A percentile compares a stretch with the other conserved stretches of the same genome.
phyloP scores from a whole-genome alignment of 805 yeast species.

The Metschnikowia picachoensis region DNA sequence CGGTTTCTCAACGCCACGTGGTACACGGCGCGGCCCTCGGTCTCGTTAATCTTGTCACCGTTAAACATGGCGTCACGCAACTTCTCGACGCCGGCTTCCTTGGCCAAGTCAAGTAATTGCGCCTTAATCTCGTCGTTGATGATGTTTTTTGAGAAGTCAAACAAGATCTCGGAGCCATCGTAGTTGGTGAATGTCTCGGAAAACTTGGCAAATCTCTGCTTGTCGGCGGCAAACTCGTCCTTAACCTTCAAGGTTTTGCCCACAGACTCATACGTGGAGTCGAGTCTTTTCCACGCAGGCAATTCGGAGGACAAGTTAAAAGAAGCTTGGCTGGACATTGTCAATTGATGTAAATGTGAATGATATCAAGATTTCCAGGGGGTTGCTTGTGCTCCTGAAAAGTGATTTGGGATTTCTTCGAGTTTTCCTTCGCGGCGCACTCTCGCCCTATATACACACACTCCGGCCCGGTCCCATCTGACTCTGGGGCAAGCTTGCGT shows the following conservation, averaged over 20 bases:
- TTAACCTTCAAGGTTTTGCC: constrained; percentile 72
- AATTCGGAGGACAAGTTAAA: constrained; percentile 67
- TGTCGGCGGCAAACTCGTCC: constrained; percentile 73
- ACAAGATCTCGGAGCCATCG: constrained; percentile 85
- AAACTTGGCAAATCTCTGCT: constrained; percentile 69
- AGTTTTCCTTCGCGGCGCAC: constrained; percentile 8
- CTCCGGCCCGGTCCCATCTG: constrained; percentile 1
- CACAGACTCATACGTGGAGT: constrained; percentile 60
- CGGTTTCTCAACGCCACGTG: constrained; percentile 97
- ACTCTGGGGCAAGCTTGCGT: constrained; percentile 1
- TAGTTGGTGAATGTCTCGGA: constrained; percentile 76
- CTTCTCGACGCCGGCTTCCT: constrained; percentile 81
- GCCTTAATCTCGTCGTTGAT: constrained; percentile 77
- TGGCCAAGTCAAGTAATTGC: constrained; percentile 72
- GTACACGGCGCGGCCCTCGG: constrained; percentile 96
- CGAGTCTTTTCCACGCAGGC: constrained; percentile 80
- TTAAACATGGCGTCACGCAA: constrained; percentile 88
- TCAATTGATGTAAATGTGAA: constrained; percentile 1
- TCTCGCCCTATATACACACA: constrained; percentile 10
- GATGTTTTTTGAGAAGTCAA: constrained; percentile 94
- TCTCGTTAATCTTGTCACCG: constrained; percentile 91
- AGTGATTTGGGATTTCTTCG: too few relatives aligned
- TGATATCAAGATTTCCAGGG: too few relatives aligned
- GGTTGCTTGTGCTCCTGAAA: too few relatives aligned
- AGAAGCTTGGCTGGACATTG: constrained; percentile 18